A percentile compares a stretch with the other conserved stretches of the same genome.
These are phyloP conservation scores for Chaetomium strumarium DNA, from an alignment of 2,329 filamentous ascomycete species.

Conservation along the genomic window DNA sequence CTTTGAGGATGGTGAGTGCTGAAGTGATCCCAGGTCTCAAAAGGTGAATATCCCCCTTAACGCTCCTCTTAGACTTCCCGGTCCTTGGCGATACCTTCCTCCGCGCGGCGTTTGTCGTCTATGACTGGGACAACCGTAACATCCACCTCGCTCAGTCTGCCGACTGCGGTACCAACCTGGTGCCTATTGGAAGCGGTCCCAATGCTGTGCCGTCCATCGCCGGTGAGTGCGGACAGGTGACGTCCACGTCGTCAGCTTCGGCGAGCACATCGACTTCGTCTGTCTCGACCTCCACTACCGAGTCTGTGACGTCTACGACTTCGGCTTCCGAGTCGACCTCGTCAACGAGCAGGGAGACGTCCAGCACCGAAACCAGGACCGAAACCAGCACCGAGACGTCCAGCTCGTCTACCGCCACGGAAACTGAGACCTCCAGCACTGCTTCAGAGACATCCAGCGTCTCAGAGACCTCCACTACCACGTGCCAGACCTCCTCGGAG, in stretches of 20 bases:
- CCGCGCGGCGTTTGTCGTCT: constrained; percentile 40
- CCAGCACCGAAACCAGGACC: too few relatives aligned
- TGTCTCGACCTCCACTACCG: background rate
- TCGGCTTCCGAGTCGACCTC: too few relatives aligned
- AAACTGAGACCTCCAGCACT: background rate
- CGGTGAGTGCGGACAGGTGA: constrained; percentile 5
- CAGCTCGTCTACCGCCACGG: background rate
- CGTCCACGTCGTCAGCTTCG: background rate
- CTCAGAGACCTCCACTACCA: background rate
- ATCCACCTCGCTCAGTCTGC: constrained; percentile 34
- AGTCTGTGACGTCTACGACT: too few relatives aligned
- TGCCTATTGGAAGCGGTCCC: constrained; percentile 37
- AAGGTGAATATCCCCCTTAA: background rate
- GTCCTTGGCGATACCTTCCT: constrained; percentile 42
- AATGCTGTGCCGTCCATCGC: constrained; percentile 23
- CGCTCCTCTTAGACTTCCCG: background rate
- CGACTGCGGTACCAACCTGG: constrained; percentile 35
- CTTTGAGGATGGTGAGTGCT: constrained; percentile 7
- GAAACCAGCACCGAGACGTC: background rate
- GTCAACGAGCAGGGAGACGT: background rate
- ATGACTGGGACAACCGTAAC: constrained; percentile 36
- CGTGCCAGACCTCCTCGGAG: background rate
- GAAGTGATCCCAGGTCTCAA: background rate
- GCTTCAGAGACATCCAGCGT: background rate
- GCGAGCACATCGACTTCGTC: background rate